phyloP scores from a whole-genome alignment of 257 asterid species.

The Fraxinus pennsylvanica region DNA sequence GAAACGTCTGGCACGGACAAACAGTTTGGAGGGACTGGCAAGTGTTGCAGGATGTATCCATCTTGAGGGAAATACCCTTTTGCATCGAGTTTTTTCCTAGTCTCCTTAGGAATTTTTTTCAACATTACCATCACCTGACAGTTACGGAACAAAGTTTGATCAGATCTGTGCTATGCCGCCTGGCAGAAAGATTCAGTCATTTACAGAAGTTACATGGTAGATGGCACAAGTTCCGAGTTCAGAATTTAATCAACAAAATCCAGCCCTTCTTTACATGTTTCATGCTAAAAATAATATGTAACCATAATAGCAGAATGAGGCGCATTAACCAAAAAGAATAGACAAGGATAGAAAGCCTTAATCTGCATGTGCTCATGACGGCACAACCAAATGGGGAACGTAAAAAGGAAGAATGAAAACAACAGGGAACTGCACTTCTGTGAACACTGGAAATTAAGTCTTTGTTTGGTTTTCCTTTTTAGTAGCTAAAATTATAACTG shows the following conservation, averaged over 20 bases:
- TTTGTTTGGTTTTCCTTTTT: no score
- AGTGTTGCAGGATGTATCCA: conserved; percentile 72
- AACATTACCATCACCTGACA: conserved; percentile 66
- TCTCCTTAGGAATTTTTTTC: conserved; percentile 58
- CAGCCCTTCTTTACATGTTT: neutral
- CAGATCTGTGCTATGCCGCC: conserved; percentile 13
- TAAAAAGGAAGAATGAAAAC: neutral
- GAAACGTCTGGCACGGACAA: conserved; percentile 92
- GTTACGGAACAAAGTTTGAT: conserved; percentile 22
- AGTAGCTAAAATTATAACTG: no score
- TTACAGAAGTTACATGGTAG: neutral
- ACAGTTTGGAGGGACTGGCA: conserved; percentile 98
- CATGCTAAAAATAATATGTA: conserved; percentile 16
- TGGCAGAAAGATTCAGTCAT: conserved; percentile 16
- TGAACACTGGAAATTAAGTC: neutral
- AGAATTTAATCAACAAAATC: conserved; percentile 12
- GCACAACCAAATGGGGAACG: conserved; percentile 15
- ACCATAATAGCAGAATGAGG: conserved; percentile 4
- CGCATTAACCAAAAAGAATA: neutral
- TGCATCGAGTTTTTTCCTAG: conserved; percentile 61
- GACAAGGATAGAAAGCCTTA: conserved; percentile 18
- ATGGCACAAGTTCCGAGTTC: conserved; percentile 3
- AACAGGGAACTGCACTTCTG: conserved; percentile 5
- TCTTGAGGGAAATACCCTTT: conserved; percentile 84
- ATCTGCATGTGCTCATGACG: neutral